phyloP scores from a whole-genome alignment of 768 basidiomycete species.

The Collybia nuda region DNA sequence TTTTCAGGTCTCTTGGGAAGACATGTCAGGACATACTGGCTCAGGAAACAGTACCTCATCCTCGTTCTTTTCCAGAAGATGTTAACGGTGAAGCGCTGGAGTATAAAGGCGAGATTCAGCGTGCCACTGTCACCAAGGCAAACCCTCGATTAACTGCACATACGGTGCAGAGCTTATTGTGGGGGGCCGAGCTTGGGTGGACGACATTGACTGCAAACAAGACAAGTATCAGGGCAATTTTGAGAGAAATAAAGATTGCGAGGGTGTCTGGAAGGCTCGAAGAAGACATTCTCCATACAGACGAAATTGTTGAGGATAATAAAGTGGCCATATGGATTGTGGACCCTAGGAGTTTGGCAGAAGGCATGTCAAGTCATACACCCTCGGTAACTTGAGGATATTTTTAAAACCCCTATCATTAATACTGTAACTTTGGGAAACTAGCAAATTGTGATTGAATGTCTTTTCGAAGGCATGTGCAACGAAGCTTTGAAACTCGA shows the following conservation, averaged over 20 bases:
- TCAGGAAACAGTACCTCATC: constrained; percentile 40
- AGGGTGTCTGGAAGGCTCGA: constrained; percentile 28
- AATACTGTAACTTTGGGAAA: no score
- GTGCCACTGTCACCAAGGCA: constrained; percentile 50
- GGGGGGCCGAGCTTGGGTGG: constrained; percentile 69
- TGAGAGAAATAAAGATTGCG: constrained; percentile 59
- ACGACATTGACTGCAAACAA: constrained; percentile 89
- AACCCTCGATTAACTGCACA: constrained; percentile 71
- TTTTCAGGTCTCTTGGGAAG: constrained; percentile 46
- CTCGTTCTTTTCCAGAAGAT: constrained; percentile 24
- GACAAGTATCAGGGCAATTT: constrained; percentile 72
- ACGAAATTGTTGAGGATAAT: constrained; percentile 18
- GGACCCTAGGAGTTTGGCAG: constrained; percentile 79
- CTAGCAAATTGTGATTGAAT: no score
- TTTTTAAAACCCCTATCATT: no score
- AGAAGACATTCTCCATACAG: constrained; percentile 3
- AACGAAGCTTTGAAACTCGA: no score
- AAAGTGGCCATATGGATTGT: constrained; percentile 61
- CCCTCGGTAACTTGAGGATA: not conserved
- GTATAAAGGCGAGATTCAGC: constrained; percentile 42
- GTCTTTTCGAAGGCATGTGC: no score
- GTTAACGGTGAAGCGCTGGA: constrained; percentile 8
- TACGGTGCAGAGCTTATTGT: constrained; percentile 71
- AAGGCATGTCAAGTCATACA: constrained; percentile 37
- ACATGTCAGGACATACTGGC: constrained; percentile 58